Evolutionary conservation across 2,329 filamentous ascomycete genomes (phyloP).

Genomic region (Chlorencoelia australis): DNA sequence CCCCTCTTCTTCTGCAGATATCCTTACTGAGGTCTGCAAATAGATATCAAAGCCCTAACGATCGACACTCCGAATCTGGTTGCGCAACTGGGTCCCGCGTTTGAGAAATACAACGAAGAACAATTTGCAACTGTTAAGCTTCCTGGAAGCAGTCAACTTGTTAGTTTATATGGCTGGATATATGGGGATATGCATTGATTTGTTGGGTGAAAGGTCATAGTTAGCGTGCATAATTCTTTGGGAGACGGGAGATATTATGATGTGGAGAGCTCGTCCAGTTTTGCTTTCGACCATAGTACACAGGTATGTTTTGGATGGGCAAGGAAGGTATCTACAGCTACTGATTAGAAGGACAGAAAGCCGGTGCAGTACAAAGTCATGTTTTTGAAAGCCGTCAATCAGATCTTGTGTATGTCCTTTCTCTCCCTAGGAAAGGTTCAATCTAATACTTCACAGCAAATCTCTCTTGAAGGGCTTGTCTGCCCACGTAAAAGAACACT

Average conservation of each 20-base stretch:
- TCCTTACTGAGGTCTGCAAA: constrained; percentile 12
- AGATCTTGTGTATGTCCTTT: constrained; percentile 63
- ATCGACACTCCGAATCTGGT: constrained; percentile 57
- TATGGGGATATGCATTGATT: background rate
- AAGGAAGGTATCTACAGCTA: too few species aligned
- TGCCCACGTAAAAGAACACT: constrained; percentile 78
- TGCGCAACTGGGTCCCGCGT: constrained; percentile 67
- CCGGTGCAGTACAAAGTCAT: constrained; percentile 71
- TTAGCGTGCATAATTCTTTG: constrained; percentile 79
- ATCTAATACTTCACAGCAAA: constrained; percentile 44
- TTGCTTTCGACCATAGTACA: constrained; percentile 74
- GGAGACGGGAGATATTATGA: constrained; percentile 83
- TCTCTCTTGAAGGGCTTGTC: constrained; percentile 71
- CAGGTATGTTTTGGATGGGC: constrained; percentile 40
- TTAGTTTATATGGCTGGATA: constrained; percentile 31
- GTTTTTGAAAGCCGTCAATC: constrained; percentile 64
- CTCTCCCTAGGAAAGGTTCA: background rate
- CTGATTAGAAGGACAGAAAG: constrained; percentile 45
- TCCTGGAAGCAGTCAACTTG: constrained; percentile 71
- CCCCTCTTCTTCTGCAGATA: background rate
- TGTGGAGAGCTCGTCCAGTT: constrained; percentile 77
- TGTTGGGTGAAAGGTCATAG: constrained; percentile 45
- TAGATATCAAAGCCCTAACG: constrained; percentile 86
- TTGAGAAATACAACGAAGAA: constrained; percentile 92
- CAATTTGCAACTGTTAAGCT: constrained; percentile 86